A percentile compares a stretch with the other conserved stretches of the same genome.
phyloP scores from a whole-genome alignment of 345 rosid genomes.

The Balakata baccata region DNA sequence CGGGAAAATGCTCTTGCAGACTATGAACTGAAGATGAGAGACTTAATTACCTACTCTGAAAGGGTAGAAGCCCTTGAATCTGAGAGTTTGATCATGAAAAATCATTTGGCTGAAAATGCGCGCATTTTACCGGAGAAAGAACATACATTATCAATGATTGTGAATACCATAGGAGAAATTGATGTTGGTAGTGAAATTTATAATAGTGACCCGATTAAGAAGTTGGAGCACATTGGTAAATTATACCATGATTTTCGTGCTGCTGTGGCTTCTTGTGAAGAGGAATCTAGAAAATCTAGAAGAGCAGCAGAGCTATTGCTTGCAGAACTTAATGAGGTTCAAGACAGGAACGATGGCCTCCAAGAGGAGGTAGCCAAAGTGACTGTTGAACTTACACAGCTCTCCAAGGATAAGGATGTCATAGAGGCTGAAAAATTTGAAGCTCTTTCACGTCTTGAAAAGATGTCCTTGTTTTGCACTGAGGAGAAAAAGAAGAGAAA shows the following conservation, averaged over 20 bases:
- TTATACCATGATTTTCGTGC: conserved; percentile 55
- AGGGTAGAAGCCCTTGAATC: conserved; percentile 58
- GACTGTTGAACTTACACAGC: conserved; percentile 44
- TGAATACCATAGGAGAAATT: conserved; percentile 49
- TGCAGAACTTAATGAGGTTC: conserved; percentile 90
- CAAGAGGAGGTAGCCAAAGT: conserved; percentile 67
- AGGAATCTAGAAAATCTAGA: conserved; percentile 69
- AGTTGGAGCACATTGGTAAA: conserved; percentile 52
- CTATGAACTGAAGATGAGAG: conserved; percentile 56
- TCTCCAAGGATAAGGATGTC: conserved; percentile 50
- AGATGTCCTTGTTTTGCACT: conserved; percentile 36
- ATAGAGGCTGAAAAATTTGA: conserved; percentile 63
- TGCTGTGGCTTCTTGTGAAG: conserved; percentile 54
- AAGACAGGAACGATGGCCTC: conserved; percentile 81
- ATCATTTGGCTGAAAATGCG: conserved; percentile 58
- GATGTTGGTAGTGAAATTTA: conserved; percentile 56
- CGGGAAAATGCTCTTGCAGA: conserved; percentile 48
- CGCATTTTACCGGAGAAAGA: conserved; percentile 58
- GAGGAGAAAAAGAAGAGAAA: conserved; percentile 51
- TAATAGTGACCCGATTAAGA: conserved; percentile 54
- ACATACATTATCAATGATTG: conserved; percentile 38
- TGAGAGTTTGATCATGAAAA: conserved; percentile 54
- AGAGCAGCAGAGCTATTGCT: conserved; percentile 84
- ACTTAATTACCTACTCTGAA: conserved; percentile 46
- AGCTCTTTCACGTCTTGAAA: conserved; percentile 51